Evolutionary conservation across 1,284 basidiomycete species (phyloP).

Genomic region (Golubevia sp.): DNA sequence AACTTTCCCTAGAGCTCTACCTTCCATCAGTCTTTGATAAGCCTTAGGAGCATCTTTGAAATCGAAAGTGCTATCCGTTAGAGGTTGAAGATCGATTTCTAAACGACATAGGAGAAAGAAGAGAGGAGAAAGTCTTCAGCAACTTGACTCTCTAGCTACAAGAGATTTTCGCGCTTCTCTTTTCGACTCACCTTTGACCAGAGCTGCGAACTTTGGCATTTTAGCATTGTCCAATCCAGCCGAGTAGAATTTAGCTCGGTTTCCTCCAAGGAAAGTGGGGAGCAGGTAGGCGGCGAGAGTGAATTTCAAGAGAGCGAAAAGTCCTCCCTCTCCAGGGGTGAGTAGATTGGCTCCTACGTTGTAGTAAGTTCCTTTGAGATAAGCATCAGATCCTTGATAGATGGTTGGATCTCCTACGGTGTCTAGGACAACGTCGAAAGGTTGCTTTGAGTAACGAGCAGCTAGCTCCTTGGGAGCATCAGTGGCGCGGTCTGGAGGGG

Average conservation of each 20-base stretch:
- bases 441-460: neutral
- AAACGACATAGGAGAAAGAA: too few species aligned
- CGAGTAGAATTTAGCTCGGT: neutral
- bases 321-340: neutral
- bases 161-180: too few species aligned
- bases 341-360: slow-evolving; percentile 4
- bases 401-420: slow-evolving; percentile 2
- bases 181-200: slow-evolving; percentile 1
- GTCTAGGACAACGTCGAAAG: slow-evolving; percentile 14
- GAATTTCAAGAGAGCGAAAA: too few species aligned
- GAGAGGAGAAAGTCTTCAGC: too few species aligned
- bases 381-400: neutral
- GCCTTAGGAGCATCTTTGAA: slow-evolving; percentile 10
- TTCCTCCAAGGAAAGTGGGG: slow-evolving; percentile 6
- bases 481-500: too few species aligned
- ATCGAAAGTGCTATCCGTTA: slow-evolving; percentile 5
- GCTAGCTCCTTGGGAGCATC: too few species aligned
- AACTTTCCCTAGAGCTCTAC: slow-evolving; percentile 14
- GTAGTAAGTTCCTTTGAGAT: slow-evolving; percentile 1
- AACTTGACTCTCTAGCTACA: too few species aligned
- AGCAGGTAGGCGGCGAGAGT: neutral
- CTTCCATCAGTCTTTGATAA: slow-evolving; percentile 8
- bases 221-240: neutral
- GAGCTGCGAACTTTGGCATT: neutral
- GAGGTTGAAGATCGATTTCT: slow-evolving; percentile 2